Percentiles rank a stretch among this genome's conserved stretches.
Conservation (phyloP, 2,329 filamentous ascomycete species). For the Arthrinium phaeospermum region DNA sequence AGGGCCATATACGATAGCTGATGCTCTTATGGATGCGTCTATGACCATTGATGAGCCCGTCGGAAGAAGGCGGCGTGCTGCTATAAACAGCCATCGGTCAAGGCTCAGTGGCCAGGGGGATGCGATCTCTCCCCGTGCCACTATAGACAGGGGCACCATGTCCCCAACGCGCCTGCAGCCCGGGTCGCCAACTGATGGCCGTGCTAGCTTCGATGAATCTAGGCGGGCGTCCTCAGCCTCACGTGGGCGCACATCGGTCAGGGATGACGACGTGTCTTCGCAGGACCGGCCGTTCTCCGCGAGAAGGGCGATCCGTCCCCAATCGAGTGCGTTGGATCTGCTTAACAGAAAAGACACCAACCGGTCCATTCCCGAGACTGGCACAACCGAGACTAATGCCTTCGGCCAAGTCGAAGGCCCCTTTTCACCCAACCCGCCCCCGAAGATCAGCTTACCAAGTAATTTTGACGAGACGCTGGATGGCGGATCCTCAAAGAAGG, state of each 20-base stretch:
- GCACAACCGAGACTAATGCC: slow-evolving; percentile 63
- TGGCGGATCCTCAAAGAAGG: slow-evolving; percentile 55
- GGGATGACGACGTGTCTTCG: slow-evolving; percentile 43
- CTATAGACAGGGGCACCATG: slow-evolving; percentile 35
- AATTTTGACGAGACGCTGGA: slow-evolving; percentile 38
- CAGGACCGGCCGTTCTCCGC: slow-evolving; percentile 50
- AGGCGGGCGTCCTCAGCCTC: slow-evolving; percentile 43
- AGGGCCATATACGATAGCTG: slow-evolving; percentile 78
- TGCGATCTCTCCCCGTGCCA: slow-evolving; percentile 45
- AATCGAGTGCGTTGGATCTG: slow-evolving; percentile 64
- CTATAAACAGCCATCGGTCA: slow-evolving; percentile 56
- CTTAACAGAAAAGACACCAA: slow-evolving; percentile 64
- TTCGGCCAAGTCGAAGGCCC: slow-evolving; percentile 66
- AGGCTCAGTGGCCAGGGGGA: slow-evolving; percentile 45
- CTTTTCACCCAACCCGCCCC: slow-evolving; percentile 47
- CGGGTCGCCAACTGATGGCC: slow-evolving; percentile 26
- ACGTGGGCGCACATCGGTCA: slow-evolving; percentile 30
- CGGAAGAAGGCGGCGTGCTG: slow-evolving; percentile 57
- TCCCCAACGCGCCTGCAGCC: slow-evolving; percentile 27
- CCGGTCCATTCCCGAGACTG: slow-evolving; percentile 64
- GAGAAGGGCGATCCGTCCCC: slow-evolving; percentile 57
- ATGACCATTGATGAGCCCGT: slow-evolving; percentile 79
- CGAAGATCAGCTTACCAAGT: slow-evolving; percentile 42
- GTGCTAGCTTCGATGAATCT: slow-evolving; percentile 44
- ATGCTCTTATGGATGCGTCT: slow-evolving; percentile 90